phyloP scores from a whole-genome alignment of 2,329 filamentous ascomycete genomes.

The Davidsoniella eucalypti region DNA sequence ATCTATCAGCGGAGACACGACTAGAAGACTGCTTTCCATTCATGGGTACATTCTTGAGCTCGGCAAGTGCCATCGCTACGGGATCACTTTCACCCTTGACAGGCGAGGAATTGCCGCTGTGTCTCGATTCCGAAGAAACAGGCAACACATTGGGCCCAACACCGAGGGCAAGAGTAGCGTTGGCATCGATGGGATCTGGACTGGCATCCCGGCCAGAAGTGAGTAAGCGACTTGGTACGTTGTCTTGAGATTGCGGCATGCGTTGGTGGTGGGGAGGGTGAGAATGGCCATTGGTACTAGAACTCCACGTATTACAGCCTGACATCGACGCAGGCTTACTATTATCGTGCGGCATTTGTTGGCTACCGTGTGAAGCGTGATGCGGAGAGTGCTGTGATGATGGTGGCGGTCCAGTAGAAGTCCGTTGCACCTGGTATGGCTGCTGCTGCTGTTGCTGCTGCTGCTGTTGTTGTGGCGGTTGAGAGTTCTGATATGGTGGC shows the following conservation, averaged over 20 bases:
- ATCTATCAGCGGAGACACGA: slow-evolving; percentile 88
- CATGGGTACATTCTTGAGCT: slow-evolving; percentile 67
- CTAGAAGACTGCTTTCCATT: slow-evolving; percentile 56
- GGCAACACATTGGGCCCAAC: slow-evolving; percentile 93
- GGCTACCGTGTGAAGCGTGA: background rate
- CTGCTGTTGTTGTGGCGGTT: background rate
- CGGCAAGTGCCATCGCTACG: slow-evolving; percentile 80
- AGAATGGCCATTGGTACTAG: no score
- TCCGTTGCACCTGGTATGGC: slow-evolving; percentile 3
- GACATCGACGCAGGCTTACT: slow-evolving; percentile 23
- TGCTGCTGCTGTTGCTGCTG: slow-evolving; percentile 3
- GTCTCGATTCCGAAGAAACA: slow-evolving; percentile 42
- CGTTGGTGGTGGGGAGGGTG: slow-evolving; percentile 7
- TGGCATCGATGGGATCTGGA: slow-evolving; percentile 76
- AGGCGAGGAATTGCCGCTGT: slow-evolving; percentile 17
- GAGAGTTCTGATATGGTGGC: slow-evolving; percentile 2
- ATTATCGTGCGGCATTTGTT: background rate
- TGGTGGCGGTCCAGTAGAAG: background rate
- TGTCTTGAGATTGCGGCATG: background rate
- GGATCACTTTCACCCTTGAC: slow-evolving; percentile 51
- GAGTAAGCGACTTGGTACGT: slow-evolving; percentile 20
- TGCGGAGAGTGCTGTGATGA: slow-evolving; percentile 1
- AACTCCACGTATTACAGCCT: slow-evolving; percentile 44
- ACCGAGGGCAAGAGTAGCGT: slow-evolving; percentile 83
- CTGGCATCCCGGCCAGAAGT: slow-evolving; percentile 35